Conservation (phyloP, 805 yeast species). For the Sugiyamaella chiloensis region DNA sequence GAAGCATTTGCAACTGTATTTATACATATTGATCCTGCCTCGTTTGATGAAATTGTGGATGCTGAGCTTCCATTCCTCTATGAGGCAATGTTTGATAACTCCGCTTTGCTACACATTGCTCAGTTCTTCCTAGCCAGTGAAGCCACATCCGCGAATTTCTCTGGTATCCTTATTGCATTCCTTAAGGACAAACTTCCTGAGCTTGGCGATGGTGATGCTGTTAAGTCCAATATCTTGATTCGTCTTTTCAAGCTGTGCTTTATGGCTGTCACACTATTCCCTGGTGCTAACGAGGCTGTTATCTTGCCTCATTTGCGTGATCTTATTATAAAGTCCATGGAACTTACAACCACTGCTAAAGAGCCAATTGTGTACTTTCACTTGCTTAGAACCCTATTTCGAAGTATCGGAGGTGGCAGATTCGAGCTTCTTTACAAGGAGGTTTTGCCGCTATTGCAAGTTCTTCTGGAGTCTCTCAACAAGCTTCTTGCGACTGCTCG, state of each 20-base stretch:
- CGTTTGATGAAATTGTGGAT: conserved; percentile 88
- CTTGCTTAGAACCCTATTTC: conserved; percentile 79
- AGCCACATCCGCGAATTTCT: conserved; percentile 87
- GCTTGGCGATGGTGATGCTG: conserved; percentile 75
- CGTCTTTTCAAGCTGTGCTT: conserved; percentile 88
- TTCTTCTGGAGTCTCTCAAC: conserved; percentile 78
- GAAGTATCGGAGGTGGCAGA: conserved; percentile 96
- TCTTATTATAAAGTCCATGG: conserved; percentile 74
- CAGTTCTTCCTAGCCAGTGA: conserved; percentile 94
- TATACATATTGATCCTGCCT: conserved; percentile 90
- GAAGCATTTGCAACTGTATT: conserved; percentile 92
- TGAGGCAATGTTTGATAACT: conserved; percentile 73
- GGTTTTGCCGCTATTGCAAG: conserved; percentile 86
- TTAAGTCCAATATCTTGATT: conserved; percentile 75
- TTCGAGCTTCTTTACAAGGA: conserved; percentile 91
- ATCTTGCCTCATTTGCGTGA: conserved; percentile 83
- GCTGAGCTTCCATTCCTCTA: conserved; percentile 76
- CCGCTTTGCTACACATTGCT: conserved; percentile 84
- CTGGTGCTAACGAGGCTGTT: conserved; percentile 78
- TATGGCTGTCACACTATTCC: conserved; percentile 92
- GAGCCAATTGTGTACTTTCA: conserved; percentile 91
- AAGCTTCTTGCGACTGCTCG: conserved; percentile 78
- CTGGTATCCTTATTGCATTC: conserved; percentile 76
- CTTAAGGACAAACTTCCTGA: conserved; percentile 68
- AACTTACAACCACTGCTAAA: conserved; percentile 75